Percentiles rank a stretch among this genome's conserved stretches.
Evolutionary conservation across 805 yeast species (phyloP).

Genomic region (Blastobotrys mokoenaii): DNA sequence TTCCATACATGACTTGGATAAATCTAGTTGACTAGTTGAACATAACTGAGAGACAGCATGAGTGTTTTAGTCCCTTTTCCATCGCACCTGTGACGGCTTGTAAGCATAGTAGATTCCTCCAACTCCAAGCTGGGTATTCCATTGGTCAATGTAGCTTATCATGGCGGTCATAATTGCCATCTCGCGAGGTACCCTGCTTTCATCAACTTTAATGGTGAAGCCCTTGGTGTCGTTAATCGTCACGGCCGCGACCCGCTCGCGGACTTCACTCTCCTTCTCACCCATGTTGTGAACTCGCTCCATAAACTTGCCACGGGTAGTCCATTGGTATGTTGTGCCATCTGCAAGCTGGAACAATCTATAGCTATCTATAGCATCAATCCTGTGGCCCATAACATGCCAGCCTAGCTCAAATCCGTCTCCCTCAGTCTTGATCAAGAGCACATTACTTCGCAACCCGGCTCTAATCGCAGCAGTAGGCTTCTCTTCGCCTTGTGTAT

Average conservation of each 20-base stretch:
- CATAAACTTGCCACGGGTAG: constrained; percentile 47
- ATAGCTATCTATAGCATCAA: constrained; percentile 53
- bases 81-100: constrained; percentile 41
- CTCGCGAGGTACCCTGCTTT: constrained; percentile 46
- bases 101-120: constrained; percentile 59
- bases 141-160: constrained; percentile 55
- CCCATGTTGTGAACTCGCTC: constrained; percentile 53
- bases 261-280: constrained; percentile 54
- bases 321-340: constrained; percentile 59
- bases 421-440: constrained; percentile 38
- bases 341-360: constrained; percentile 53
- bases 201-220: constrained; percentile 48
- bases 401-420: constrained; percentile 53
- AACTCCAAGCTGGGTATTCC: constrained; percentile 52
- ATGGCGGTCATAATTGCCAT: constrained; percentile 52
- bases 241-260: constrained; percentile 56
- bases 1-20: too few species aligned
- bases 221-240: constrained; percentile 46
- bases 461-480: constrained; percentile 55
- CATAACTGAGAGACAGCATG: too few species aligned
- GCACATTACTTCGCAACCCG: constrained; percentile 51
- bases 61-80: constrained; percentile 46
- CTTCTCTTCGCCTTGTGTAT: constrained; percentile 42
- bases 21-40: too few species aligned
- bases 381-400: constrained; percentile 52